Evolutionary conservation across 2,329 filamentous ascomycete species (phyloP).

Genomic region (Pseudopyricularia cyperi): DNA sequence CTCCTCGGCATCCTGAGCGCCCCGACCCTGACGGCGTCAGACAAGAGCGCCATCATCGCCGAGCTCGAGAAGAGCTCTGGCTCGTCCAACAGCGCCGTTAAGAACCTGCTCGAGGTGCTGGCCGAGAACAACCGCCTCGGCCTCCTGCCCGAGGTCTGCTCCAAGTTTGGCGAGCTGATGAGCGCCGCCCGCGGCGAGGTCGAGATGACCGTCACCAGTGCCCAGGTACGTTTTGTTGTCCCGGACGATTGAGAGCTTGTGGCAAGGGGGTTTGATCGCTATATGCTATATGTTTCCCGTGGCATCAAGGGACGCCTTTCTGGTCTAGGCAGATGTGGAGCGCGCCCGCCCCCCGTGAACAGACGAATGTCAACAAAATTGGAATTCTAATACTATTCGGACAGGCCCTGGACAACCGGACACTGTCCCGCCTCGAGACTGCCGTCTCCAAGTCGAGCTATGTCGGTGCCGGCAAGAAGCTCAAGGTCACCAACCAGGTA

Average conservation of each 20-base stretch:
- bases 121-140: constrained; percentile 94
- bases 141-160: constrained; percentile 65
- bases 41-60: constrained; percentile 76
- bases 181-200: constrained; percentile 83
- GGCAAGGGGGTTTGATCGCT: background rate
- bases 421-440: constrained; percentile 70
- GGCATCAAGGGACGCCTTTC: no score
- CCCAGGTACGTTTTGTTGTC: constrained; percentile 48
- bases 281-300: no score
- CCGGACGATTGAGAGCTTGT: constrained; percentile 7
- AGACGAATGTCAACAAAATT: background rate
- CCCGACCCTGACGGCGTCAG: constrained; percentile 62
- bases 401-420: constrained; percentile 76
- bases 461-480: constrained; percentile 85
- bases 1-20: constrained; percentile 62
- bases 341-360: no score
- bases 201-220: constrained; percentile 83
- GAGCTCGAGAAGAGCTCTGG: constrained; percentile 76
- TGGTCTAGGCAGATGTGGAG: no score
- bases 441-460: constrained; percentile 84
- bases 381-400: constrained; percentile 11
- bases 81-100: constrained; percentile 65
- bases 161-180: constrained; percentile 83
- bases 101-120: constrained; percentile 84
- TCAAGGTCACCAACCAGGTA: constrained; percentile 88